phyloP scores from a whole-genome alignment of 1,284 basidiomycete species.

The Lentinula novae-zelandiae region DNA sequence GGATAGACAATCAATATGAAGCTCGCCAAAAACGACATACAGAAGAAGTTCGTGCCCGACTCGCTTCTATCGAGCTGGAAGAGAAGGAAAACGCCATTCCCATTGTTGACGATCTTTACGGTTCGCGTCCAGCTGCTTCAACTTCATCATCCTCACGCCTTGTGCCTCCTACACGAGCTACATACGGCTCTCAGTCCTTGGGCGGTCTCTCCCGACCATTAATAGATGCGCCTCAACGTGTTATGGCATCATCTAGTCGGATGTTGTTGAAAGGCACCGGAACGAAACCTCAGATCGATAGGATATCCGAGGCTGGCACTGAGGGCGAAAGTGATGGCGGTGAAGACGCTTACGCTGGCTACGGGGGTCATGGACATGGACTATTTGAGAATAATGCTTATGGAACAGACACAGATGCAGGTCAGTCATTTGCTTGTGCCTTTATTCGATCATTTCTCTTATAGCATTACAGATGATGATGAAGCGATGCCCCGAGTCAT shows the following conservation, averaged over 20 bases:
- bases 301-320: conserved; percentile 24
- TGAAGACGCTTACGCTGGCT: conserved; percentile 17
- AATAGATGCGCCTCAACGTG: conserved; percentile 6
- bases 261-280: conserved; percentile 11
- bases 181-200: conserved; percentile 9
- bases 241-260: not conserved
- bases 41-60: conserved; percentile 9
- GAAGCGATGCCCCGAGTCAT: not conserved
- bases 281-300: conserved; percentile 24
- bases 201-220: conserved; percentile 9
- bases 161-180: conserved; percentile 9
- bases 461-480: conserved; percentile 1
- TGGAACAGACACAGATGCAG: conserved; percentile 18
- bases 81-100: conserved; percentile 15
- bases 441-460: conserved; percentile 3
- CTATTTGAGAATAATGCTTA: not conserved
- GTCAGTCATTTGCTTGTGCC: conserved; percentile 6
- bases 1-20: conserved; percentile 16
- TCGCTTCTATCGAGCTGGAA: conserved; percentile 6
- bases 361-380: conserved; percentile 18
- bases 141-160: conserved; percentile 12
- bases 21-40: conserved; percentile 18
- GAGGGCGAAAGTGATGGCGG: conserved; percentile 12
- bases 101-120: conserved; percentile 11
- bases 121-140: conserved; percentile 18